These are phyloP conservation scores for Aspergillus cavernicola DNA, from an alignment of 495 filamentous ascomycete species.

Conservation along the genomic window DNA sequence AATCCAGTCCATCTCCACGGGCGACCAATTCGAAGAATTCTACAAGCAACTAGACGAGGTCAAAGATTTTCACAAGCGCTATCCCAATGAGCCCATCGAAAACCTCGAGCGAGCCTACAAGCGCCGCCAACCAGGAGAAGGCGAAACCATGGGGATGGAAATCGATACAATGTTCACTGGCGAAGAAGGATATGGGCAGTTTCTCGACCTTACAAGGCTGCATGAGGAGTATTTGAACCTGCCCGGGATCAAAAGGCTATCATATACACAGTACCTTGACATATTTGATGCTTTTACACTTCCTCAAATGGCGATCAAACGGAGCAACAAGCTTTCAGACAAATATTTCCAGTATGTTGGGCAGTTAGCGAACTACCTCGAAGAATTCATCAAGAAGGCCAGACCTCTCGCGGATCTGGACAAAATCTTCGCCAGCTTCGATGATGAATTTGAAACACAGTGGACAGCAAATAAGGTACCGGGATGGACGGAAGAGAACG, in stretches of 20 bases:
- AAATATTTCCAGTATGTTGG: conserved; percentile 86
- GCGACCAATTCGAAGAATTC: conserved; percentile 89
- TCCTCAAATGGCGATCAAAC: conserved; percentile 65
- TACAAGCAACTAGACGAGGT: conserved; percentile 78
- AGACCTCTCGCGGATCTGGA: conserved; percentile 79
- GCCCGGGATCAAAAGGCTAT: conserved; percentile 72
- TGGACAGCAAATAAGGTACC: conserved; percentile 76
- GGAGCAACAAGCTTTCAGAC: conserved; percentile 79
- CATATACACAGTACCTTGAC: conserved; percentile 88
- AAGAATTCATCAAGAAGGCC: conserved; percentile 77
- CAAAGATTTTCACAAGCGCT: conserved; percentile 82
- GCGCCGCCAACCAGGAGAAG: conserved; percentile 61
- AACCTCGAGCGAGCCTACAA: conserved; percentile 92
- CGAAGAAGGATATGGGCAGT: conserved; percentile 88
- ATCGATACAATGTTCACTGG: conserved; percentile 93
- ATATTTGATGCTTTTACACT: conserved; percentile 81
- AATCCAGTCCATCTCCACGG: conserved; percentile 76
- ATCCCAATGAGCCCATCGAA: conserved; percentile 92
- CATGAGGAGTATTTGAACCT: conserved; percentile 92
- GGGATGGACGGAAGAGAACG: conserved; percentile 69
- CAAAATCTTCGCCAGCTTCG: conserved; percentile 68
- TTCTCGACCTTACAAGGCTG: conserved; percentile 75
- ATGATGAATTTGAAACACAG: conserved; percentile 74
- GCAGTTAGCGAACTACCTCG: conserved; percentile 75
- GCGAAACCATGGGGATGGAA: conserved; percentile 58